Evolutionary conservation across 2,329 filamentous ascomycete genomes (phyloP).

Genomic region (Akanthomyces lecanii): DNA sequence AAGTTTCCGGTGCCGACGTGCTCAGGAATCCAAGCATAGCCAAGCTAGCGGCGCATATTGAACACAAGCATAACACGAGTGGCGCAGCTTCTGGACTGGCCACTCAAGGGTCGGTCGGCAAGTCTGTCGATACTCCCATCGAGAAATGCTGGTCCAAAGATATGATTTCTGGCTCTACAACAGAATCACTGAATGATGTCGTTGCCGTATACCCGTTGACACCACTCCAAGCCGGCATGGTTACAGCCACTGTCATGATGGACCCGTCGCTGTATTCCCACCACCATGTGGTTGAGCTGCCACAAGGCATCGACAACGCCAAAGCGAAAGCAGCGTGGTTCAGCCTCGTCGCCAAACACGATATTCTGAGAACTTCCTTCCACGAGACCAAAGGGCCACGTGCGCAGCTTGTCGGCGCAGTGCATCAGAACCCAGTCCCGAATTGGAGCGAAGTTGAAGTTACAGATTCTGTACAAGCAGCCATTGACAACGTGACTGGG

Average conservation of each 20-base stretch:
- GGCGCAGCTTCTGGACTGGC: neutral
- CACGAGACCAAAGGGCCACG: conserved; percentile 15
- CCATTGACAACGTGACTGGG: neutral
- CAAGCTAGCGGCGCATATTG: conserved; percentile 19
- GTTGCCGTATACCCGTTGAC: conserved; percentile 26
- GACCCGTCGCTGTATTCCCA: conserved; percentile 21
- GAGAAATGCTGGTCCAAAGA: conserved; percentile 10
- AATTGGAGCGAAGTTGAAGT: neutral
- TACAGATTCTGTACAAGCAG: neutral
- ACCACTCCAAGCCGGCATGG: conserved; percentile 22
- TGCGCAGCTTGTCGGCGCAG: conserved; percentile 14
- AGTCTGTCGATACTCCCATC: neutral
- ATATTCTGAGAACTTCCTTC: conserved; percentile 28
- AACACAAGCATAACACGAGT: neutral
- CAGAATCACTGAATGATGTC: conserved; percentile 17
- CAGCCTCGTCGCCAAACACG: conserved; percentile 19
- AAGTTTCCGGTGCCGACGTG: conserved; percentile 31
- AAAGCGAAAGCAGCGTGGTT: conserved; percentile 20
- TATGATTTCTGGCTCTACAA: neutral
- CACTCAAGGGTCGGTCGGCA: neutral
- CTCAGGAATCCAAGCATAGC: conserved; percentile 31
- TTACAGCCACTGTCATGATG: conserved; percentile 20
- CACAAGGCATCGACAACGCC: conserved; percentile 12
- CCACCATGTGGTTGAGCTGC: conserved; percentile 18
- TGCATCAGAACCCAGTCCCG: conserved; percentile 2